Conservation (phyloP, 768 basidiomycete species). For the Phylloporus sp. region DNA sequence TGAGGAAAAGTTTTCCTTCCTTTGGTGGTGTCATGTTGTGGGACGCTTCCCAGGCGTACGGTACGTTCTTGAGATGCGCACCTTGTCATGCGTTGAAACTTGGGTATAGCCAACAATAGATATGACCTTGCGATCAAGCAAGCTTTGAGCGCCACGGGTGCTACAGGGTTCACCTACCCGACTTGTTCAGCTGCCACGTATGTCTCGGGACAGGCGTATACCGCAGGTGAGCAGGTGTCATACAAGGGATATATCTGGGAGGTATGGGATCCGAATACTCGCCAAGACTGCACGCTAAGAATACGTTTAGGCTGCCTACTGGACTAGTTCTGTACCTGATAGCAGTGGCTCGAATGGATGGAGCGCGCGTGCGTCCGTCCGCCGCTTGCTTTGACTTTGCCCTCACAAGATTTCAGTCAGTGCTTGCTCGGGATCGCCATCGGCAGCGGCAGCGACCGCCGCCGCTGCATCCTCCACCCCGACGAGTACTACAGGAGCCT, state of each 20-base stretch:
- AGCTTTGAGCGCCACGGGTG: slow-evolving; percentile 54
- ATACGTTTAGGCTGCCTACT: slow-evolving; percentile 54
- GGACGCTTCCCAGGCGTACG: slow-evolving; percentile 42
- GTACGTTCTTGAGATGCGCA: slow-evolving; percentile 8
- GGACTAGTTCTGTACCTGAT: slow-evolving; percentile 44
- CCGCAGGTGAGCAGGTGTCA: slow-evolving; percentile 49
- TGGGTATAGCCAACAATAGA: slow-evolving; percentile 46
- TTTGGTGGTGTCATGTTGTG: slow-evolving; percentile 45
- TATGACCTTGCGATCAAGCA: slow-evolving; percentile 62
- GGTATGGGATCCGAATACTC: slow-evolving; percentile 31
- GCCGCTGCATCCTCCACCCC: slow-evolving; percentile 16
- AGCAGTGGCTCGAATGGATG: slow-evolving; percentile 54
- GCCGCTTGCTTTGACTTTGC: neutral
- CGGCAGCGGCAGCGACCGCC: slow-evolving; percentile 5
- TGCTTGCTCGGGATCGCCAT: slow-evolving; percentile 17
- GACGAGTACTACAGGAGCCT: slow-evolving; percentile 32
- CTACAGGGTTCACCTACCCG: slow-evolving; percentile 66
- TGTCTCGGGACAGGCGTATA: slow-evolving; percentile 46
- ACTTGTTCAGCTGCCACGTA: slow-evolving; percentile 55
- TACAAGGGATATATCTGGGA: slow-evolving; percentile 65
- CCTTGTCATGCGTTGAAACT: slow-evolving; percentile 3
- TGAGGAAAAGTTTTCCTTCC: slow-evolving; percentile 38
- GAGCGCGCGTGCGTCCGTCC: slow-evolving; percentile 51
- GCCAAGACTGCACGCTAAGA: neutral
- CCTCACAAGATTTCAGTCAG: slow-evolving; percentile 13